These are phyloP conservation scores for Neonectria punicea DNA, from an alignment of 2,329 filamentous ascomycete species.

Conservation along the genomic window DNA sequence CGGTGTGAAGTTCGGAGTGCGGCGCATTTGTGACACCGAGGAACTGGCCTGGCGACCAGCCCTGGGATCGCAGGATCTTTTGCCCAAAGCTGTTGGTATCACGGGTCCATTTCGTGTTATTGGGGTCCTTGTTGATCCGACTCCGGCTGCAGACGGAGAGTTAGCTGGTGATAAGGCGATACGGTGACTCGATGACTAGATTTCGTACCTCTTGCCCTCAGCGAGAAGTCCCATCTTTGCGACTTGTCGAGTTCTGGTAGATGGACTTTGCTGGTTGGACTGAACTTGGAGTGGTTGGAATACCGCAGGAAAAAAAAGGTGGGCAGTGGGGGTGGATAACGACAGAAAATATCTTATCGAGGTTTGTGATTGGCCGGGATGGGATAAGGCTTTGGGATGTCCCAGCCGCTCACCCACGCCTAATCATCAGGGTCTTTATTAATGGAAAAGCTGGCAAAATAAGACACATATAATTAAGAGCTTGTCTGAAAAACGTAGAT, in stretches of 20 bases:
- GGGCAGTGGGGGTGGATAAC: conserved; percentile 40
- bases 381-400: not conserved
- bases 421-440: not conserved
- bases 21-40: conserved; percentile 81
- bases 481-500: not conserved
- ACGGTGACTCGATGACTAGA: not conserved
- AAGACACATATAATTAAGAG: not conserved
- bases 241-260: conserved; percentile 20
- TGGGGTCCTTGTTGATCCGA: conserved; percentile 90
- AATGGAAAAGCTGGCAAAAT: too few species aligned
- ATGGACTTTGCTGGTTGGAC: conserved; percentile 12
- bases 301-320: conserved; percentile 44
- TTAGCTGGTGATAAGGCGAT: conserved; percentile 20
- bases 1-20: conserved; percentile 80
- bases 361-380: conserved; percentile 37
- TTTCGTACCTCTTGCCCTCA: conserved; percentile 48
- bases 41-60: conserved; percentile 87
- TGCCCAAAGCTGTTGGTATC: conserved; percentile 88
- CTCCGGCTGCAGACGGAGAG: conserved; percentile 46
- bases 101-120: conserved; percentile 93
- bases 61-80: conserved; percentile 86
- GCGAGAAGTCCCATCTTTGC: conserved; percentile 51
- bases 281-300: conserved; percentile 26
- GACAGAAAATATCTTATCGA: conserved; percentile 44
- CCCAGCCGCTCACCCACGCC: conserved; percentile 15